Base-by-base conservation (phyloP, 768 basidiomycete species). In the Botryobasidium botryosum region DNA sequence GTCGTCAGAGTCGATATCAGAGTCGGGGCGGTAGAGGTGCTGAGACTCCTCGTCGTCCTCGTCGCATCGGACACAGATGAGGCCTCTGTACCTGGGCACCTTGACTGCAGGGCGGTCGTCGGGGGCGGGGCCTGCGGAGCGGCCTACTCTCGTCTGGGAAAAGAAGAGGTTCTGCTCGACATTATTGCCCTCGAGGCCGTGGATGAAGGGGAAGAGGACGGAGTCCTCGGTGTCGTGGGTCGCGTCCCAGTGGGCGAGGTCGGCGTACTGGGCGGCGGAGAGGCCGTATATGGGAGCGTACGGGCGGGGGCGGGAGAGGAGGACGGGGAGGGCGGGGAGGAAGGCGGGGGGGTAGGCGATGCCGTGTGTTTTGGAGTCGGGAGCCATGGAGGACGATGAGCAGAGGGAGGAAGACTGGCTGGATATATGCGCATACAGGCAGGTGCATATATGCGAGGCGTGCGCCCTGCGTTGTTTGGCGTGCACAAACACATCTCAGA, bases 131-230 rank as follows among this genome's bases (percentile, higher is more conserved):
- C 49, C 12, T 42, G 46, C 28, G 42, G 47, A 56, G 7, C 68
- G 3, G 46, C 44, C 8, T 32, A 10, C 44, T 37, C 43, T 26
- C 15, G 35, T 27, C 40, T 51, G 56, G 17, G 54, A 68, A 57
- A 91, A 91, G 68, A 90, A 90, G 18, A 70, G 67, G 54, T 81
- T 84, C 63, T 87, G 86, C 0, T 77, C 75, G 13, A 71, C 61
- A 56, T 86, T 85, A 47, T 77, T 69, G 51, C 83, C 78, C 55
- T 90, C 86, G 49, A 90, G 67, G 35, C 86, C 83, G 54, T 90
- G 87, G 13, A 87, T 63, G 62, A 88, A 92, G 1, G 87, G 87
- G 58, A 92, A 92, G 46, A 90, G 72, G 52, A 79, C 69, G 32
- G 69, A 66, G 62, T 92, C 87, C 0, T 80, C 79, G 1, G 83